Conservation (phyloP, 2,329 filamentous ascomycete genomes). For the Paecilomyces niveus region DNA sequence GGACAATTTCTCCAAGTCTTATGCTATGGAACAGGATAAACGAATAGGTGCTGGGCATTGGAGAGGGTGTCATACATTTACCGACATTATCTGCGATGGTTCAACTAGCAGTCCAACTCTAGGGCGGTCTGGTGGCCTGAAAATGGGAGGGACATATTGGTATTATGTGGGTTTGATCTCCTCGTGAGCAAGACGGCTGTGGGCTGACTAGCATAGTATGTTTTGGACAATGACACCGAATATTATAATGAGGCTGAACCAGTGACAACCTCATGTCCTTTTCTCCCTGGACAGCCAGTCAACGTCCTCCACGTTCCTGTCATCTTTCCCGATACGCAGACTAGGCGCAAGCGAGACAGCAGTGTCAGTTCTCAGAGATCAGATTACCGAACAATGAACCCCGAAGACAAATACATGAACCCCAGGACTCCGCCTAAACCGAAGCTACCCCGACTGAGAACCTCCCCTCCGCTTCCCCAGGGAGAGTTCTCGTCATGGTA, state of each 20-base stretch:
- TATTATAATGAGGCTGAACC: slow-evolving; percentile 65
- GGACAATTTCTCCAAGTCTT: slow-evolving; percentile 81
- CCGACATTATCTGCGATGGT: slow-evolving; percentile 77
- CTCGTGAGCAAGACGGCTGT: slow-evolving; percentile 1
- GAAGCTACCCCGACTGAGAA: slow-evolving; percentile 37
- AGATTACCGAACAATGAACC: slow-evolving; percentile 68
- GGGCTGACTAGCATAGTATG: slow-evolving; percentile 55
- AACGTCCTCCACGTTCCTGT: slow-evolving; percentile 77
- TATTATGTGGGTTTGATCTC: slow-evolving; percentile 66
- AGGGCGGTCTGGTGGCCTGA: slow-evolving; percentile 69
- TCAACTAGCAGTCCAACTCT: slow-evolving; percentile 45
- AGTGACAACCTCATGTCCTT: slow-evolving; percentile 71
- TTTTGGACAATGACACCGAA: slow-evolving; percentile 71
- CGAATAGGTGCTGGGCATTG: slow-evolving; percentile 69
- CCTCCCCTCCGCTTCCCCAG: slow-evolving; percentile 31
- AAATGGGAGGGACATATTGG: slow-evolving; percentile 90
- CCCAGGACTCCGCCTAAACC: slow-evolving; percentile 55
- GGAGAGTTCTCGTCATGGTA: slow-evolving; percentile 16
- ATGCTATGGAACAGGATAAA: slow-evolving; percentile 73
- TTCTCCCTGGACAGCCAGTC: slow-evolving; percentile 79
- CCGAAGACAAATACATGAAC: slow-evolving; percentile 65
- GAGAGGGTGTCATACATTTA: slow-evolving; percentile 81
- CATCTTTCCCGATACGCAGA: slow-evolving; percentile 47
- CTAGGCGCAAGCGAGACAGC: slow-evolving; percentile 53
- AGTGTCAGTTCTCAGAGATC: slow-evolving; percentile 56